These are phyloP conservation scores for Colletotrichum musicola DNA, from an alignment of 2,329 filamentous ascomycete genomes.

Conservation along the genomic window DNA sequence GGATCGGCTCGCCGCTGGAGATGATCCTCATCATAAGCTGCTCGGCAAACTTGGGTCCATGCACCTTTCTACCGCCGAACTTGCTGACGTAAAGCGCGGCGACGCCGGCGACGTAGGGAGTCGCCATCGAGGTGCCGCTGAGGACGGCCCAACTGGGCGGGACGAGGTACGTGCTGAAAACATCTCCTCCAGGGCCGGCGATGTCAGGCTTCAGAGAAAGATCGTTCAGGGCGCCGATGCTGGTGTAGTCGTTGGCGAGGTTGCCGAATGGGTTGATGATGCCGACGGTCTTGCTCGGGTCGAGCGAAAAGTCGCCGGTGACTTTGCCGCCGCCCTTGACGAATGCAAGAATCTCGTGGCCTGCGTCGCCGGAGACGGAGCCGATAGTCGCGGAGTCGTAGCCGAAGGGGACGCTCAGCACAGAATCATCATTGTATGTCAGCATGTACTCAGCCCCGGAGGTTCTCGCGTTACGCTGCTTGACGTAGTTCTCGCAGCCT, in stretches of 20 bases:
- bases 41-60: slow-evolving; percentile 46
- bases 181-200: slow-evolving; percentile 54
- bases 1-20: slow-evolving; percentile 45
- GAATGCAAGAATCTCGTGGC: slow-evolving; percentile 38
- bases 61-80: slow-evolving; percentile 54
- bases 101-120: slow-evolving; percentile 57
- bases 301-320: slow-evolving; percentile 36
- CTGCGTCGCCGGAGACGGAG: slow-evolving; percentile 33
- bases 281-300: slow-evolving; percentile 34
- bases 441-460: slow-evolving; percentile 56
- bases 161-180: slow-evolving; percentile 53
- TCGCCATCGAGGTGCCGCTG: slow-evolving; percentile 62
- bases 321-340: slow-evolving; percentile 37
- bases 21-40: slow-evolving; percentile 50
- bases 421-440: slow-evolving; percentile 51
- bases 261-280: slow-evolving; percentile 44
- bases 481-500: slow-evolving; percentile 51
- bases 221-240: slow-evolving; percentile 56
- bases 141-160: slow-evolving; percentile 44
- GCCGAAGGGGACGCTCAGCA: slow-evolving; percentile 26
- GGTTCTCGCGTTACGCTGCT: slow-evolving; percentile 53
- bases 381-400: slow-evolving; percentile 24
- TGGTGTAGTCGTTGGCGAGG: slow-evolving; percentile 50
- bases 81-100: slow-evolving; percentile 49
- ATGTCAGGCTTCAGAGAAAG: slow-evolving; percentile 54